Percentiles rank a stretch among this genome's conserved stretches.
These are phyloP conservation scores for Phylloporus arenicola DNA, from an alignment of 768 basidiomycete species.

Conservation along the genomic window DNA sequence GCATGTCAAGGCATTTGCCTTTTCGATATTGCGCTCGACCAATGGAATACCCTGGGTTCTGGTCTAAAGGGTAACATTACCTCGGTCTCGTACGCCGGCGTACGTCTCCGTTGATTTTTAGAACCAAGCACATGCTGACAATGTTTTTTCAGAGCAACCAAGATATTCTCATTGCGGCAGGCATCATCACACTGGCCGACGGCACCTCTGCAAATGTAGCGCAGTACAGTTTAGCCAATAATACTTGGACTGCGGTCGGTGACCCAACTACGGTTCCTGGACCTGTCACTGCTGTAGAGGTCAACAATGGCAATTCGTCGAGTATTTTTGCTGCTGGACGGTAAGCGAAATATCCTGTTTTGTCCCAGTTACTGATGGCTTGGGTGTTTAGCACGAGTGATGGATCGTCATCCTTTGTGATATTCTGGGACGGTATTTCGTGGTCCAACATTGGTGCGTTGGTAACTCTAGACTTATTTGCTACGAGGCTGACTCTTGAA, in stretches of 20 bases:
- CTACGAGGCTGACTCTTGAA: neutral
- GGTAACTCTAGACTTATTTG: neutral
- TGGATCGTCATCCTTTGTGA: constrained; percentile 63
- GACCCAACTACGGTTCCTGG: constrained; percentile 64
- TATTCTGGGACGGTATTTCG: constrained; percentile 75
- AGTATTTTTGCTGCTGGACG: constrained; percentile 90
- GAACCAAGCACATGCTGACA: constrained; percentile 4
- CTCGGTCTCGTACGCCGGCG: constrained; percentile 75
- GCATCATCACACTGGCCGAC: constrained; percentile 65
- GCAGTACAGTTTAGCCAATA: constrained; percentile 63
- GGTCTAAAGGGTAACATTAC: constrained; percentile 81
- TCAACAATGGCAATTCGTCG: constrained; percentile 72
- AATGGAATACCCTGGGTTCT: constrained; percentile 76
- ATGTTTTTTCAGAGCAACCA: constrained; percentile 46
- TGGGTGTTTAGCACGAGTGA: constrained; percentile 42
- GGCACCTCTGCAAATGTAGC: constrained; percentile 68
- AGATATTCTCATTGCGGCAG: constrained; percentile 71
- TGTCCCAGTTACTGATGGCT: neutral
- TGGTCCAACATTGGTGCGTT: constrained; percentile 67
- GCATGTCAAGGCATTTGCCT: constrained; percentile 75
- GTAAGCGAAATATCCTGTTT: constrained; percentile 38
- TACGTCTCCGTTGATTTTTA: constrained; percentile 33
- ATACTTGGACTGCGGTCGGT: constrained; percentile 71
- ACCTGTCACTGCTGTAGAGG: constrained; percentile 82
- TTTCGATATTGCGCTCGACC: constrained; percentile 59